phyloP scores from a whole-genome alignment of 2,329 filamentous ascomycete species.

The Fusarium xyrophilum region DNA sequence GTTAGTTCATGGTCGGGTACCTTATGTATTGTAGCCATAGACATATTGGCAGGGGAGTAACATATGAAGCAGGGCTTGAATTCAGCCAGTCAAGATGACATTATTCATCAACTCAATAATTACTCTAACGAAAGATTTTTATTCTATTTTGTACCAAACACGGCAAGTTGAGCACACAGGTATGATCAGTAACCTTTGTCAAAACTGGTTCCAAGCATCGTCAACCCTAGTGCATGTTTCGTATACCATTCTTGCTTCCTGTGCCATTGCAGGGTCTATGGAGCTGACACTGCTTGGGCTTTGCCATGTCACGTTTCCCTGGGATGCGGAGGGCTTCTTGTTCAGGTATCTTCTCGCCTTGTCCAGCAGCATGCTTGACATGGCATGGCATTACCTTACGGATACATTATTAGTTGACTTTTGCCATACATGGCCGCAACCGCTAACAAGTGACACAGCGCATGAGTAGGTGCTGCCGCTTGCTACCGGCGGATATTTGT shows the following conservation, averaged over 20 bases:
- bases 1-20: neutral
- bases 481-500: conserved; percentile 19
- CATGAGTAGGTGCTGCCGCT: conserved; percentile 13
- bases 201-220: conserved; percentile 2
- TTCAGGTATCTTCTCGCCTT: conserved; percentile 7
- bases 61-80: conserved; percentile 7
- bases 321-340: neutral
- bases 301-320: conserved; percentile 5
- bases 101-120: conserved; percentile 3
- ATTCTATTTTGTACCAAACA: neutral
- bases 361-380: neutral
- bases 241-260: conserved; percentile 27
- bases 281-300: conserved; percentile 5
- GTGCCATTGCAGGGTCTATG: conserved; percentile 9
- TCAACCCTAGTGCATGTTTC: conserved; percentile 14
- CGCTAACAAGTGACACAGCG: conserved; percentile 7
- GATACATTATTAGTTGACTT: neutral
- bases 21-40: neutral
- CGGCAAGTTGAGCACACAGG: neutral
- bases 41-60: conserved; percentile 17
- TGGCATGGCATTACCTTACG: neutral
- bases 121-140: neutral
- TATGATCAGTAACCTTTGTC: neutral
- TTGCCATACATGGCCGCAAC: neutral
- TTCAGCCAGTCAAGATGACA: neutral